Evolutionary conservation across 345 rosid genomes (phyloP).

Genomic region (Mercurialis annua): DNA sequence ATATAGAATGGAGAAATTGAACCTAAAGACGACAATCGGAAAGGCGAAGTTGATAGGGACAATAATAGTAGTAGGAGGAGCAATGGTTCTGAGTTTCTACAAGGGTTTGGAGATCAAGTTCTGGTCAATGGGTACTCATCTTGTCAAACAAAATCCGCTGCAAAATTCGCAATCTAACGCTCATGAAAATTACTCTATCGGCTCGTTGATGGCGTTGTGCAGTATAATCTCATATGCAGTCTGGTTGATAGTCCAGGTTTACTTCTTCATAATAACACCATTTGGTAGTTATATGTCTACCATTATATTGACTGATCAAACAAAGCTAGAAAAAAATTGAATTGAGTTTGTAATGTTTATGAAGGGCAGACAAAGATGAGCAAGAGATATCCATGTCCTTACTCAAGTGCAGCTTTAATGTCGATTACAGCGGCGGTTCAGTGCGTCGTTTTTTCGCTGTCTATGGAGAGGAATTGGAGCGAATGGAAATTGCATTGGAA

Average conservation of each 20-base stretch:
- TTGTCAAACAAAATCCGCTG: neutral
- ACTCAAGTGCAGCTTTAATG: slow-evolving; percentile 28
- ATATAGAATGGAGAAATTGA: slow-evolving; percentile 17
- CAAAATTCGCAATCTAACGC: neutral
- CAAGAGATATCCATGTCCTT: slow-evolving; percentile 19
- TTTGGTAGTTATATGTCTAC: no score
- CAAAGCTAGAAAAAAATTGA: no score
- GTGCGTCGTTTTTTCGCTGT: slow-evolving; percentile 10
- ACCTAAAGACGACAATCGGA: neutral
- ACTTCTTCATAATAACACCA: neutral
- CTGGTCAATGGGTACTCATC: slow-evolving; percentile 6
- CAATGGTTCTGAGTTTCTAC: slow-evolving; percentile 19
- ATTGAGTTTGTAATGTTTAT: neutral
- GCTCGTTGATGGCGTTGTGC: neutral
- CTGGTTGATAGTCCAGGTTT: slow-evolving; percentile 18
- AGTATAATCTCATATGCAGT: slow-evolving; percentile 3
- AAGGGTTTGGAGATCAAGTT: slow-evolving; percentile 10
- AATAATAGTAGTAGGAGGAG: slow-evolving; percentile 13
- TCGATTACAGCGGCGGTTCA: slow-evolving; percentile 18
- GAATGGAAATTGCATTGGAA: slow-evolving; percentile 30
- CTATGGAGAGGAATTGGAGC: slow-evolving; percentile 22
- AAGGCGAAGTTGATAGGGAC: slow-evolving; percentile 19
- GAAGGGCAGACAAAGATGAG: slow-evolving; percentile 22
- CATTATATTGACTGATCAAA: no score
- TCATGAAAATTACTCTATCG: neutral